phyloP scores from a whole-genome alignment of 2,329 filamentous ascomycete genomes.

The Orbilia ellipsospora region DNA sequence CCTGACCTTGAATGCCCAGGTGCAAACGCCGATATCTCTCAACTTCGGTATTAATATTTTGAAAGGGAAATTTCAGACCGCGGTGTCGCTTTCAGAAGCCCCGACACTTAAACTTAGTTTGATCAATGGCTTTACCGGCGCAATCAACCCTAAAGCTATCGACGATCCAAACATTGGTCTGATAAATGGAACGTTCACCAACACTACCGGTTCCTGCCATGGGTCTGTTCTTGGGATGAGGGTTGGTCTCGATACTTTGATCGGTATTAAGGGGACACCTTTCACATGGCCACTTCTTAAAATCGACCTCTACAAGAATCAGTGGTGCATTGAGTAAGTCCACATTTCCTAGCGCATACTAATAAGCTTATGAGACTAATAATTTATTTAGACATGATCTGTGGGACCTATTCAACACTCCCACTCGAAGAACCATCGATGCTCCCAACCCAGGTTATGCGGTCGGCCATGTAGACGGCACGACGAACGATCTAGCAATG shows the following conservation, averaged over 20 bases:
- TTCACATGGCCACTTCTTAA: conserved; percentile 35
- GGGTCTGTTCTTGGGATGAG: conserved; percentile 39
- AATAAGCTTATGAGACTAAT: not conserved
- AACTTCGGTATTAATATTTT: conserved; percentile 54
- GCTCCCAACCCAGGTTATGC: conserved; percentile 17
- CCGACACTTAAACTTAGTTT: conserved; percentile 37
- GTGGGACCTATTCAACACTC: conserved; percentile 16
- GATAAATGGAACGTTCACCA: conserved; percentile 32
- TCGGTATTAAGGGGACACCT: conserved; percentile 36
- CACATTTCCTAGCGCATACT: not conserved
- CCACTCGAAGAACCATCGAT: conserved; percentile 28
- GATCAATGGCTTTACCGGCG: conserved; percentile 24
- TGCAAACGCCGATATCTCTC: conserved; percentile 38
- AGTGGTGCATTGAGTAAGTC: conserved; percentile 52
- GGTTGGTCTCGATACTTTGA: conserved; percentile 43
- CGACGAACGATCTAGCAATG: conserved; percentile 9
- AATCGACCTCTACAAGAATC: conserved; percentile 36
- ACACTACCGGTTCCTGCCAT: conserved; percentile 29
- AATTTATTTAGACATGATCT: conserved; percentile 21
- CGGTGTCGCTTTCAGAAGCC: conserved; percentile 32
- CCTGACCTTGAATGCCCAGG: conserved; percentile 33
- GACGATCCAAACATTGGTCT: conserved; percentile 15
- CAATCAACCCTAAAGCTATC: conserved; percentile 12
- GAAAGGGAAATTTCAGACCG: conserved; percentile 35
- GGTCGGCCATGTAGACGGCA: conserved; percentile 24